Evolutionary conservation across 371 early-diverging fungal genomes (phyloP).

Genomic region (Mortierella polycephala): DNA sequence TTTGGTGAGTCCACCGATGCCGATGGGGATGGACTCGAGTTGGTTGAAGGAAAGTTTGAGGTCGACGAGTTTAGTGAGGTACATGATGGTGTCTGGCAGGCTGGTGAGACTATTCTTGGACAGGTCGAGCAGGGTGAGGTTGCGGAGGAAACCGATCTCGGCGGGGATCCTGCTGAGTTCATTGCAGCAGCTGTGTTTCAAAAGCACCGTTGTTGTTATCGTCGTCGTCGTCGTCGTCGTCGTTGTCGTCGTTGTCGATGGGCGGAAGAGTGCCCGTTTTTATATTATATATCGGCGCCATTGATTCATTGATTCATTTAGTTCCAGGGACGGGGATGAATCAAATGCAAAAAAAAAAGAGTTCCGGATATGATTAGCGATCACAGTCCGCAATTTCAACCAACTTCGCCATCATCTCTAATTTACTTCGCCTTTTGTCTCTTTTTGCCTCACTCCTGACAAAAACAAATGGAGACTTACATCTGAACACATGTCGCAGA

Average conservation of each 20-base stretch:
- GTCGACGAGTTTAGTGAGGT: conserved; percentile 73
- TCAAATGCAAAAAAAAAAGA: neutral
- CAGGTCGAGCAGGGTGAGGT: conserved; percentile 71
- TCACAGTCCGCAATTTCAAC: neutral
- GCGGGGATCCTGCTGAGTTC: conserved; percentile 61
- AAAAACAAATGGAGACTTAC: conserved; percentile 26
- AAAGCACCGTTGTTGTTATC: neutral
- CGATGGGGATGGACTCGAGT: conserved; percentile 68
- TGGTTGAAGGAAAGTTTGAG: conserved; percentile 75
- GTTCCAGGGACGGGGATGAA: neutral
- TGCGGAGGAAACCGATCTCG: conserved; percentile 71
- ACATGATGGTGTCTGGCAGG: conserved; percentile 76
- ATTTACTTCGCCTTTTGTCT: too few relatives aligned
- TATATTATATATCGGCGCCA: too few relatives aligned
- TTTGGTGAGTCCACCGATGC: conserved; percentile 68
- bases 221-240: conserved; percentile 1
- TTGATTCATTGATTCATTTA: neutral
- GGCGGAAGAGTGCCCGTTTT: neutral
- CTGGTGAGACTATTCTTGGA: conserved; percentile 69
- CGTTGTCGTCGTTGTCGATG: too few relatives aligned
- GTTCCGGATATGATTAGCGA: neutral
- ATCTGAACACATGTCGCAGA: conserved; percentile 50
- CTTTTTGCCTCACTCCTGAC: neutral
- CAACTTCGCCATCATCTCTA: too few relatives aligned
- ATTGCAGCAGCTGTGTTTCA: conserved; percentile 53